Evolutionary conservation across 768 basidiomycete genomes (phyloP), one percentile per base, ranked within the genome.

Genomic region (Lentinus brumalis): DNA sequence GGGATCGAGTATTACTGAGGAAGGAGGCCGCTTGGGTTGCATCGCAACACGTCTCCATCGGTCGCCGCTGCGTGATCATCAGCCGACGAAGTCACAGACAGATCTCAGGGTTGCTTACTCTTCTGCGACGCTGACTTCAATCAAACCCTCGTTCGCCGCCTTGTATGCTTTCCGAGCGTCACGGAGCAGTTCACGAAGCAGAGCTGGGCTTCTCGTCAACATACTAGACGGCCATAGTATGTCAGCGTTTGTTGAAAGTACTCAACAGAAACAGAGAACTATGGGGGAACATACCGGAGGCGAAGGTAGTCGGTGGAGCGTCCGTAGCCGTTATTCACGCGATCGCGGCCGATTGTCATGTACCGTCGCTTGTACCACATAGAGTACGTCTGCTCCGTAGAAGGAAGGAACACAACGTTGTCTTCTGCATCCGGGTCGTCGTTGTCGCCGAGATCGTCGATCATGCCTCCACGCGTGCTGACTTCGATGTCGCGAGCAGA

Each of bases 1-100:
- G 9, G 83, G 85, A 54, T 91, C 88, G 15, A 92, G 75, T 38
- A 92, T 81, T 57, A 92, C 86, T 1, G 89, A 90, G 14, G 75
- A 74, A 14, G 89, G 71, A 10, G 86, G 81, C 5, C 91, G 84
- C 69, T 89, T 91, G 18, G 83, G 81, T 30, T 87, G 82, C 9
- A 79, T 79, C 12, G 83, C 79, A 41, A 86, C 77, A 50, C 78
- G 78, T 12, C 76, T 76, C 88, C 88, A 92, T 73, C 67, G 54
- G 81, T 62, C 54, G 14, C 57, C 21, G 50, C 47, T 67, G 39
- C 16, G 47, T 32, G 31, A 21, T 40, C 21, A 31, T 57, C 49
- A 64, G 44, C 9, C 10, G 52, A 50, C 45, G 40, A 39, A 18
- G 38, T 53, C 11, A 32, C 31, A 4, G 8, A 41, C 15, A 8